phyloP scores from a whole-genome alignment of 345 rosid genomes.

The Xanthoceras sorbifolium region DNA sequence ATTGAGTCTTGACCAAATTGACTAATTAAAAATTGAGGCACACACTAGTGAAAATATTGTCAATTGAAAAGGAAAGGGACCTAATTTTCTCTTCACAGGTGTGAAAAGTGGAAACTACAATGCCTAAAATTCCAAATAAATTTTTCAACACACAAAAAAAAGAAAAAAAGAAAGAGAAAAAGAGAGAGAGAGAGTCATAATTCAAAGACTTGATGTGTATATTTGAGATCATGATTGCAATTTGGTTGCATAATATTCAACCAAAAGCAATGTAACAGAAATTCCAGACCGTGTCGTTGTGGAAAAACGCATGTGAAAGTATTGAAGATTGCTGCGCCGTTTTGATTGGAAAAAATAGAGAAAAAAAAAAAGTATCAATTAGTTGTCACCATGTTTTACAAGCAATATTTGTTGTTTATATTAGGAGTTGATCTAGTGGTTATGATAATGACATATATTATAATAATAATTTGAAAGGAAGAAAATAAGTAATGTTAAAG shows the following conservation, averaged over 20 bases:
- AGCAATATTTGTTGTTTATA: not conserved
- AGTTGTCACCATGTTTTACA: not conserved
- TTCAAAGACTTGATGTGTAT: not conserved
- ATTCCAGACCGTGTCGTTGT: not conserved
- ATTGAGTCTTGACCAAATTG: conserved; percentile 1
- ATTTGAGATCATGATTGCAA: not conserved
- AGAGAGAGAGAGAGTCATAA: not conserved
- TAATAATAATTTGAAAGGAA: not conserved
- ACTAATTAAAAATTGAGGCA: no score
- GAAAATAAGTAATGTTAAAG: not conserved
- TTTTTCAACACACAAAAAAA: not conserved
- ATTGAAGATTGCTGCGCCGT: not conserved
- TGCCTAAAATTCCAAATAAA: not conserved
- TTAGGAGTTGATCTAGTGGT: not conserved
- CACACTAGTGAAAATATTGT: not conserved
- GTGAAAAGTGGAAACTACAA: conserved; percentile 1
- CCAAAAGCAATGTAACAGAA: not conserved
- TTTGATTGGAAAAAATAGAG: not conserved
- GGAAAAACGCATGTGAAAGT: not conserved
- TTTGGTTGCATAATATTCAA: not conserved
- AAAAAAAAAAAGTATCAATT: not conserved
- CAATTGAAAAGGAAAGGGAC: not conserved
- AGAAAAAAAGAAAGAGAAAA: no score
- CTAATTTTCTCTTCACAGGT: conserved; percentile 11
- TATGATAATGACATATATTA: conserved; percentile 1